Percentiles rank a stretch among this genome's conserved stretches.
These are phyloP conservation scores for Heritiera fomes DNA, from an alignment of 345 rosid genomes.

Conservation along the genomic window DNA sequence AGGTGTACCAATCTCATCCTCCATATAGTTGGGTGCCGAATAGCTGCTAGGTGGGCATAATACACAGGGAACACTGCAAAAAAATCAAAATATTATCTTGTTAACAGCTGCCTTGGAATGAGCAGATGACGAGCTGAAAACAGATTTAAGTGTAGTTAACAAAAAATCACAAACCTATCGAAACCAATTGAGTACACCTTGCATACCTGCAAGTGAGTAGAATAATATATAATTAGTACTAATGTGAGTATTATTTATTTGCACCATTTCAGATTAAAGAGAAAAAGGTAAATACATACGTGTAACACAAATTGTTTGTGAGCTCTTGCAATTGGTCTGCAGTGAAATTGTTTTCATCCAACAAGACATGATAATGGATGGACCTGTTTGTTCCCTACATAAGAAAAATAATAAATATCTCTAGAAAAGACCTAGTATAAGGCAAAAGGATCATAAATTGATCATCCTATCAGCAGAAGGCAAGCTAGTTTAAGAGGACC, in stretches of 20 bases:
- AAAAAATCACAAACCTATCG: conserved; percentile 44
- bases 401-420: background rate
- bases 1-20: too few relatives aligned
- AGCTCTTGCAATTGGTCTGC: conserved; percentile 61
- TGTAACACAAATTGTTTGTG: conserved; percentile 72
- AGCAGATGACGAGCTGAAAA: too few relatives aligned
- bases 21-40: too few relatives aligned
- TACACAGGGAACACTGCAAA: too few relatives aligned
- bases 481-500: conserved; percentile 25
- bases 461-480: background rate
- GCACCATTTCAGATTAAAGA: background rate
- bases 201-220: conserved; percentile 46
- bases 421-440: background rate
- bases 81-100: too few relatives aligned
- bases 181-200: conserved; percentile 72
- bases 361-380: conserved; percentile 71
- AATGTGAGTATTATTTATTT: background rate
- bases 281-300: conserved; percentile 36
- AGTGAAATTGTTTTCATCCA: conserved; percentile 58
- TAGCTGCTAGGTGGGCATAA: too few relatives aligned
- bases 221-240: background rate
- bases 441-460: background rate
- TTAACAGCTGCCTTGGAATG: too few relatives aligned
- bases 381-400: conserved; percentile 79
- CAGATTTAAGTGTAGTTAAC: too few relatives aligned